phyloP scores from a whole-genome alignment of 2,329 filamentous ascomycete genomes.

The Beauveria pseudobassiana region DNA sequence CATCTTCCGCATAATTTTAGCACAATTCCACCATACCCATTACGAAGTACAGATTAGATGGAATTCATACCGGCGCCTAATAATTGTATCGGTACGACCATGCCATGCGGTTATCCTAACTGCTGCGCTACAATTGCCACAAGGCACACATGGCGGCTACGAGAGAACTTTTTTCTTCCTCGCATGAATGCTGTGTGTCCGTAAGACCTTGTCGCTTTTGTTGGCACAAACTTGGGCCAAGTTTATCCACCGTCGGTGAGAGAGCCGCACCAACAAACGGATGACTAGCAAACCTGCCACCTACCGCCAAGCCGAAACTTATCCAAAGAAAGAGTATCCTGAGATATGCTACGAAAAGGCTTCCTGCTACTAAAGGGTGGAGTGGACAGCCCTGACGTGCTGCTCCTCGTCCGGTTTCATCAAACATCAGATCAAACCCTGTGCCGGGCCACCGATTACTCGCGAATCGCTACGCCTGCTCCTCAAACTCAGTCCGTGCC shows the following conservation, averaged over 20 bases:
- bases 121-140: background rate
- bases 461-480: background rate
- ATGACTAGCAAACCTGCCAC: too few relatives aligned
- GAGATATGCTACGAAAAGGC: too few relatives aligned
- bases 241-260: too few relatives aligned
- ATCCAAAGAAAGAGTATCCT: too few relatives aligned
- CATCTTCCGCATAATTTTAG: background rate
- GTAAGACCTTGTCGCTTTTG: background rate
- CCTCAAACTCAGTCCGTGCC: background rate
- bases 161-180: background rate
- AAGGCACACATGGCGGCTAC: background rate
- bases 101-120: background rate
- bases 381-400: background rate
- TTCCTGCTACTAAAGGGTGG: background rate
- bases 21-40: background rate
- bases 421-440: background rate
- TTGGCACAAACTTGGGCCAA: background rate
- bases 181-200: background rate
- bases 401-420: background rate
- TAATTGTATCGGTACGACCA: background rate
- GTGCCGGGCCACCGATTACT: background rate
- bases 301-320: too few relatives aligned
- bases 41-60: background rate
- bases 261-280: too few relatives aligned
- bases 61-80: background rate